Conservation (phyloP, 2,329 filamentous ascomycete species). For the Botrytis galanthina region DNA sequence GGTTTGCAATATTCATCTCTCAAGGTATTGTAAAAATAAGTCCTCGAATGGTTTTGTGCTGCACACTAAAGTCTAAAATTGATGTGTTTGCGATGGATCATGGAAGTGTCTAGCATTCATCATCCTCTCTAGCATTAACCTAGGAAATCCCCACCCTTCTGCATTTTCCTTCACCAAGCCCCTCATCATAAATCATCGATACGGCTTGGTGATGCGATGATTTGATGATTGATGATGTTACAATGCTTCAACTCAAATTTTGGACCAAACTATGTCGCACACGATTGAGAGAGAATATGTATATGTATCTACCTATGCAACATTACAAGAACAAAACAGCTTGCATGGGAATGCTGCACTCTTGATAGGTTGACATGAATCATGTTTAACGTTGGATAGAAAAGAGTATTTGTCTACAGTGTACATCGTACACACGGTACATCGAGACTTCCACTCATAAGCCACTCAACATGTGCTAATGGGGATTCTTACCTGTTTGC, state of each 20-base stretch:
- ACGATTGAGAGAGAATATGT: constrained; percentile 16
- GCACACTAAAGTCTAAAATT: neutral
- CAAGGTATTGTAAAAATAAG: neutral
- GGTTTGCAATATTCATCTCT: constrained; percentile 6
- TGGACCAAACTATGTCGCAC: constrained; percentile 17
- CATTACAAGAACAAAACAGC: constrained; percentile 6
- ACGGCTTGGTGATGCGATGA: constrained; percentile 1
- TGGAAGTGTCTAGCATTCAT: neutral
- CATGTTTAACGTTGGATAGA: neutral
- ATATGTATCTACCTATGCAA: neutral
- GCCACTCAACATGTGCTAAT: neutral
- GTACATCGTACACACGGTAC: neutral
- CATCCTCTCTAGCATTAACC: neutral
- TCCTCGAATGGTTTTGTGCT: neutral
- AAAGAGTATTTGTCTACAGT: neutral
- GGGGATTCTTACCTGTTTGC: neutral
- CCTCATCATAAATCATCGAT: neutral
- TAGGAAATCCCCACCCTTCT: constrained; percentile 1
- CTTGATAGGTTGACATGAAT: constrained; percentile 12
- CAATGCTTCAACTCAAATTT: constrained; percentile 1
- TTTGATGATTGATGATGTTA: constrained; percentile 3
- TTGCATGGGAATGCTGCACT: constrained; percentile 1
- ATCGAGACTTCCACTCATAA: constrained; percentile 3
- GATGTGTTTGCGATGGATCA: constrained; percentile 4
- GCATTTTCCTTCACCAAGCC: constrained; percentile 3